Evolutionary conservation across 192 early-diverging fungal genomes (phyloP).

Genomic region (Rhizophagus sp.): DNA sequence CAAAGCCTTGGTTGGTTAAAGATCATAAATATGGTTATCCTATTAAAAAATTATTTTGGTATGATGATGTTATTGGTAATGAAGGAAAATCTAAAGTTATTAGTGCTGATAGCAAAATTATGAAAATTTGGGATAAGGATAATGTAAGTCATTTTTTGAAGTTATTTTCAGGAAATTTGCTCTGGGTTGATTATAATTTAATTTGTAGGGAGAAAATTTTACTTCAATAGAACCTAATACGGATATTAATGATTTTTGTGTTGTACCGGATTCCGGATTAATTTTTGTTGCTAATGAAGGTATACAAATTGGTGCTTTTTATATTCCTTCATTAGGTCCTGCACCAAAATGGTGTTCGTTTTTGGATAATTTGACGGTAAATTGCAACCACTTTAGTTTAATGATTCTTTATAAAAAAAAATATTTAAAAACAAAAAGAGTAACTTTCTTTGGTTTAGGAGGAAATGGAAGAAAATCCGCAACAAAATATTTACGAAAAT

Average conservation of each 20-base stretch:
- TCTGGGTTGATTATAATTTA: not conserved
- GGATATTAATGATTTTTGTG: slow-evolving; percentile 93
- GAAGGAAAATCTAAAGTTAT: slow-evolving; percentile 71
- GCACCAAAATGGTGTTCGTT: slow-evolving; percentile 93
- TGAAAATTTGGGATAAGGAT: slow-evolving; percentile 92
- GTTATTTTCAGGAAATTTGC: not conserved
- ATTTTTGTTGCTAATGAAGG: slow-evolving; percentile 92
- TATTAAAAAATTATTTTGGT: slow-evolving; percentile 83
- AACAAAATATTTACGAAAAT: slow-evolving; percentile 89
- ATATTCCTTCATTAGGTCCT: slow-evolving; percentile 88
- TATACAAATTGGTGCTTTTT: slow-evolving; percentile 89
- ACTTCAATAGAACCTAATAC: slow-evolving; percentile 89
- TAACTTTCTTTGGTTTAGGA: slow-evolving; percentile 39
- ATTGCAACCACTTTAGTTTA: not conserved
- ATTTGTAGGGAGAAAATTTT: slow-evolving; percentile 70
- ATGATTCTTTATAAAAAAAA: not conserved
- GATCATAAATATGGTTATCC: slow-evolving; percentile 98
- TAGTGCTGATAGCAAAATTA: slow-evolving; percentile 85
- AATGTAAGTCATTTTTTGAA: slow-evolving; percentile 42
- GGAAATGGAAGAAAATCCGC: slow-evolving; percentile 88
- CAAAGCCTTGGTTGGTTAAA: slow-evolving; percentile 82
- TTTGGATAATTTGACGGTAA: slow-evolving; percentile 88
- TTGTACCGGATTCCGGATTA: slow-evolving; percentile 79
- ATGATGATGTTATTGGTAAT: slow-evolving; percentile 59
- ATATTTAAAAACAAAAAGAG: too few species aligned